Conservation (phyloP, 495 filamentous ascomycete genomes). For the Eremomyces bilateralis region DNA sequence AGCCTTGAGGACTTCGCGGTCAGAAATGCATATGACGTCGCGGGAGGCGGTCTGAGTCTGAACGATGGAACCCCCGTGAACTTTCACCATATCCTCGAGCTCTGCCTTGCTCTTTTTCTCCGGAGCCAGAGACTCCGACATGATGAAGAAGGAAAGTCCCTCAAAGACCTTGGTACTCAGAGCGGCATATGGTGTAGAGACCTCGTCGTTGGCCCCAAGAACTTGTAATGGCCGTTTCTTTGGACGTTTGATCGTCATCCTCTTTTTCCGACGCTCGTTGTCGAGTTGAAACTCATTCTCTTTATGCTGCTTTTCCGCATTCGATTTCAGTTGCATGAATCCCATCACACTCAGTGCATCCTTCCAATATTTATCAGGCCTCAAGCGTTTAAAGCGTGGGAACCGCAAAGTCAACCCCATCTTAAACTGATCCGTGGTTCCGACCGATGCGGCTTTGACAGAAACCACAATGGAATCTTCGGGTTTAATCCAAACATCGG, state of each 20-base stretch:
- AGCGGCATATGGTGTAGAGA: conserved; percentile 28
- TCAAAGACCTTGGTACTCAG: conserved; percentile 43
- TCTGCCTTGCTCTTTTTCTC: conserved; percentile 54
- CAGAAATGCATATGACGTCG: conserved; percentile 50
- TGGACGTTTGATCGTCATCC: conserved; percentile 29
- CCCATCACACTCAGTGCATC: conserved; percentile 54
- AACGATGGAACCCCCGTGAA: conserved; percentile 64
- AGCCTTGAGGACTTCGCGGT: conserved; percentile 70
- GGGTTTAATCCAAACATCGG: conserved; percentile 87
- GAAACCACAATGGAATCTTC: conserved; percentile 69
- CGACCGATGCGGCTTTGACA: conserved; percentile 75
- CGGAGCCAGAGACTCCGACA: conserved; percentile 35
- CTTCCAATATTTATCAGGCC: conserved; percentile 68
- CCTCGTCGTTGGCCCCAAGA: conserved; percentile 35
- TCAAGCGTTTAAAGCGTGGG: conserved; percentile 67
- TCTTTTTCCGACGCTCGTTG: conserved; percentile 39
- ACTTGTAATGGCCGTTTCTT: conserved; percentile 48
- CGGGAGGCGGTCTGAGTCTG: conserved; percentile 43
- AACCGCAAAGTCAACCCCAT: conserved; percentile 68
- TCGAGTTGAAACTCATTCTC: conserved; percentile 72
- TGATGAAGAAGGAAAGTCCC: conserved; percentile 56
- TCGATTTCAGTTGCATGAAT: conserved; percentile 48
- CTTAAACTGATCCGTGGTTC: conserved; percentile 52
- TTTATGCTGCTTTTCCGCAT: conserved; percentile 49
- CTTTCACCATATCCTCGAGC: conserved; percentile 71